Base-by-base conservation (phyloP, 2,329 filamentous ascomycete genomes). In the Mycosphaerella sp. region DNA sequence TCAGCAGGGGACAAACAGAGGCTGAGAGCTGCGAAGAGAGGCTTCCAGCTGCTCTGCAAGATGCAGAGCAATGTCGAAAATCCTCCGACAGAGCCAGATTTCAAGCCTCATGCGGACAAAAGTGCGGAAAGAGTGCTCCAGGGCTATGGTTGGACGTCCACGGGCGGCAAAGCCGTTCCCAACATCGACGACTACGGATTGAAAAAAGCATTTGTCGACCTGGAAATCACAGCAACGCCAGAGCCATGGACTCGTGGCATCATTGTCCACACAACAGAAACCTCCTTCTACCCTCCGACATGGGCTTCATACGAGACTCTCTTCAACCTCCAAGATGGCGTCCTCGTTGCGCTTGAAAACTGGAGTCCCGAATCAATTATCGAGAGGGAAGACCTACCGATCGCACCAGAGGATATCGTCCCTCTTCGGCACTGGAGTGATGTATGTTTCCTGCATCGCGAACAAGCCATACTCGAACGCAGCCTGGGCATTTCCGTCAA, bases 341-440 rank as follows among this genome's bases (percentile, higher is more conserved):
- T 34, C 2, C 9, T 46, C 3, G 26, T 46, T 12, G 44, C 44
- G 17, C 12, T 34, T 11, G 32, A 11, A 8, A 46, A 46, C 14
- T 46, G n/a, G 26, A 17, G 44, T 32, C 44, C 44, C 12, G 14
- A 46, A 14, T 8, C 26, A 6, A 9, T 7, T 3, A 36, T 46
- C 26, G 3, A 42, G 40, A 42, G 23, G 10, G 40, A 42, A 17
- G 9, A 8, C 11, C 14, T n/a, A 9, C 40, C 14, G 9, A 42
- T 42, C n/a, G 12, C 14, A n/a, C 8, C 40, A n/a, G 40, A 42
- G n/a, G n/a, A 42, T 17, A 31, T 50, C 14, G 29, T 32, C 11
- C 48, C 48, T 6, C 48, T 50, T 11, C 31, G 40, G 8, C 38
- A 38, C 17, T 50, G 48, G 48, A 42, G 38, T 11, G 48, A 50